Percentiles rank a stretch among this genome's conserved stretches.
phyloP scores from a whole-genome alignment of 805 yeast species.

The Barnettozyma californica region DNA sequence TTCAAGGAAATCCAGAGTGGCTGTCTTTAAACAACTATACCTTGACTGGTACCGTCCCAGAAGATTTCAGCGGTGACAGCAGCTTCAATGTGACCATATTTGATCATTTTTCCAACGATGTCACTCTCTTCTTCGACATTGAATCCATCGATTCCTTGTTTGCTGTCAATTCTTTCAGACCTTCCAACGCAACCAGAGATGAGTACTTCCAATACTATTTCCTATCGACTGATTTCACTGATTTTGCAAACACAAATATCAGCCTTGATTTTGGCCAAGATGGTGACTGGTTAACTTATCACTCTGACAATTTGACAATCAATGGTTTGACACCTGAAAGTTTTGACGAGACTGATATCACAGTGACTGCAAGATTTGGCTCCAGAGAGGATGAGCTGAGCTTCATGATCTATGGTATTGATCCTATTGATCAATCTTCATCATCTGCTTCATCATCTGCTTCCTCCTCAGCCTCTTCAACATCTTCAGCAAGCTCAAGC shows the following conservation, averaged over 20 bases:
- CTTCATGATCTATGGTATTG: conserved; percentile 52
- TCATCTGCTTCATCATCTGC: conserved; percentile 17
- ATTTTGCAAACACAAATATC: conserved; percentile 44
- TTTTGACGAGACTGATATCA: conserved; percentile 37
- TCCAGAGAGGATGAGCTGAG: conserved; percentile 33
- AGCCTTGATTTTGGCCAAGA: conserved; percentile 36
- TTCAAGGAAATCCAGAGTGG: conserved; percentile 57
- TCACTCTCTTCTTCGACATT: conserved; percentile 52
- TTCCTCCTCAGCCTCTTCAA: conserved; percentile 27
- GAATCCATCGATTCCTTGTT: conserved; percentile 50
- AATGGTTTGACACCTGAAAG: conserved; percentile 58
- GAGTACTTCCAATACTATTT: conserved; percentile 53
- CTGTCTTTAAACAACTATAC: conserved; percentile 39
- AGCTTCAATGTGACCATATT: conserved; percentile 49
- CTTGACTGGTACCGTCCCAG: conserved; percentile 55
- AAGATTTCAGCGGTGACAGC: conserved; percentile 30
- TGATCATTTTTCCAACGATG: conserved; percentile 57
- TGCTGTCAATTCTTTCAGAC: conserved; percentile 45
- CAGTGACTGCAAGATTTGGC: conserved; percentile 35
- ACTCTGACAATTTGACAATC: conserved; percentile 56
- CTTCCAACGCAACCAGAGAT: conserved; percentile 66
- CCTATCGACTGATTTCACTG: conserved; percentile 50
- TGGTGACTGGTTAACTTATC: conserved; percentile 62
- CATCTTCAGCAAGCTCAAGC: conserved; percentile 10
- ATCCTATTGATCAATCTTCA: conserved; percentile 17